Base-by-base conservation (phyloP, 306 rosid genomes). In the Cicer pinnatifidum region DNA sequence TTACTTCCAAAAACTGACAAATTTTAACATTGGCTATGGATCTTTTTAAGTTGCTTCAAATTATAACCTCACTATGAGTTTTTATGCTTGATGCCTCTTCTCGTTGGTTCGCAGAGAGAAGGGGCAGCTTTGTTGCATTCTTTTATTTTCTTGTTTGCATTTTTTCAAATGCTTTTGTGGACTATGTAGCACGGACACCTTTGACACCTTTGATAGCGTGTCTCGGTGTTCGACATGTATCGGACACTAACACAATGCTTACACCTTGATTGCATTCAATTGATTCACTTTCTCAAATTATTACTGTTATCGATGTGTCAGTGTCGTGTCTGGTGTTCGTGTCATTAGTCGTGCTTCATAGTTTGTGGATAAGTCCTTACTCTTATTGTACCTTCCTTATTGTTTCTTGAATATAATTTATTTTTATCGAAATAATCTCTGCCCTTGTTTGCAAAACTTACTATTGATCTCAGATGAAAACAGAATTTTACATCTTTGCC, bases 31-130 rank as follows among this genome's bases (percentile, higher is more conserved):
- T 28, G 33, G 33, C 33, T 28, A 28, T 28, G 33, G 4, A 92
- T 86, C 89, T 89, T 89, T 69, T 83, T 86, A 65, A 84, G 82
- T 71, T 61, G 40, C 57, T 40, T 51, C 11, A 53, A 53, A 7
- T 53, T 54, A 54, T 71, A 11, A 11, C 53, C 43, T 3, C 33
- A 28, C 33, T 28, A 28, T 52, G 15, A 69, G 46, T 69, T 9
- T 39, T 70, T 53, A 40, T 71, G 38, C 37, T 9, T 8, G 52
- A 64, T 50, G 38, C 43, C 46, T n/a, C 48, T 10, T 54, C 66
- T 9, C 28, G 9, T 41, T 58, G 8, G 43, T 16, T 58, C 43
- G 40, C 52, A 6, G 35, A 43, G 60, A 53, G 70, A 77, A 45
- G 65, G 20, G 69, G 28, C 6, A 46, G 2, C 70, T 66, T 72